Evolutionary conservation across 768 basidiomycete species (phyloP).

Genomic region (Pleurotus ostreatus): DNA sequence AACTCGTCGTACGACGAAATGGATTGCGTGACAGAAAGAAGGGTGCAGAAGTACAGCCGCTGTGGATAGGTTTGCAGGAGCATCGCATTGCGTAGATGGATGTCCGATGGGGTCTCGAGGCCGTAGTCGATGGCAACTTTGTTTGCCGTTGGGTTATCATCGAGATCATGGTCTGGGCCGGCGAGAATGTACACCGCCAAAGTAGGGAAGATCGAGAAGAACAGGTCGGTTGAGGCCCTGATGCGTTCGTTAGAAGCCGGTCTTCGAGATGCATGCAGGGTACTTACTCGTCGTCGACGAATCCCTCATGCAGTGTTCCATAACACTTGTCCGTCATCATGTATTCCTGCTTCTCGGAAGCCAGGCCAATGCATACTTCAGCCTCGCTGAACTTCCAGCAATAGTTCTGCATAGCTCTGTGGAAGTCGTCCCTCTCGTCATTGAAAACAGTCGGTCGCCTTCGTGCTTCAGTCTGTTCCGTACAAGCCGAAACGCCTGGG

Average conservation of each 20-base stretch:
- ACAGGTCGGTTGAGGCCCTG: slow-evolving; percentile 41
- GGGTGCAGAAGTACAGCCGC: slow-evolving; percentile 48
- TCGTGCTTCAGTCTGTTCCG: not conserved
- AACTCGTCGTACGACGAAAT: slow-evolving; percentile 56
- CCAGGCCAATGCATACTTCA: slow-evolving; percentile 51
- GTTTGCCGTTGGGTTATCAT: slow-evolving; percentile 12
- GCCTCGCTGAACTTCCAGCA: slow-evolving; percentile 47
- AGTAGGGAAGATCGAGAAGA: slow-evolving; percentile 55
- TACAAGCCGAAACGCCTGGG: not conserved
- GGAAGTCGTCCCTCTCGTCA: not conserved
- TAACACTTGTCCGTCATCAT: slow-evolving; percentile 52
- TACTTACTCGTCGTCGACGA: slow-evolving; percentile 37
- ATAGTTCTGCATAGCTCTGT: slow-evolving; percentile 31
- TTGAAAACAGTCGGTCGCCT: not conserved
- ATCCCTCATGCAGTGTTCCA: slow-evolving; percentile 48
- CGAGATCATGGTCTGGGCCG: slow-evolving; percentile 17
- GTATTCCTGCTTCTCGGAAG: slow-evolving; percentile 52
- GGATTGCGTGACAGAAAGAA: slow-evolving; percentile 46
- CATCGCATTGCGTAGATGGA: slow-evolving; percentile 59
- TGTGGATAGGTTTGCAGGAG: slow-evolving; percentile 50
- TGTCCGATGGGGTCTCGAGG: slow-evolving; percentile 46
- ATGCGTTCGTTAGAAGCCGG: not conserved
- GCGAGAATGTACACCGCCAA: slow-evolving; percentile 52
- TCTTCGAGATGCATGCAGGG: too few relatives aligned
- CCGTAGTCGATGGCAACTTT: slow-evolving; percentile 42